Conservation (phyloP, 192 early-diverging fungal genomes). For the Mortierella antarctica region DNA sequence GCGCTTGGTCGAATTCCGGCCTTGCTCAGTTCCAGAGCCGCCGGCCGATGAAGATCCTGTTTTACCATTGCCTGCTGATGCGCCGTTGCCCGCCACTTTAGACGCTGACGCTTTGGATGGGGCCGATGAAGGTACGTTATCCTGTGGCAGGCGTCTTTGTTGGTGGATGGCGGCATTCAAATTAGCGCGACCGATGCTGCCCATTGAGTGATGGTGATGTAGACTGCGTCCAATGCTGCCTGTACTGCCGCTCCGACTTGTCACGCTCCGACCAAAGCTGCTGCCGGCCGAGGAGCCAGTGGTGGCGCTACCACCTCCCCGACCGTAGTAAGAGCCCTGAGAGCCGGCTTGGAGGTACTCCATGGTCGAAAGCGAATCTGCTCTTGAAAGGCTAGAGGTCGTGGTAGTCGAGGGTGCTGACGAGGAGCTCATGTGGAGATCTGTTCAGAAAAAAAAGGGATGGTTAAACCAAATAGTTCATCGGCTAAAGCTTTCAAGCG, state of each 20-base stretch:
- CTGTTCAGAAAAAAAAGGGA: constrained; percentile 8
- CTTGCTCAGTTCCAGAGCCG: constrained; percentile 37
- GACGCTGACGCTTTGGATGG: not conserved
- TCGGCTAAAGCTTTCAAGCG: not conserved
- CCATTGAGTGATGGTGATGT: constrained; percentile 16
- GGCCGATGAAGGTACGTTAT: not conserved
- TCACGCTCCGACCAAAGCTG: constrained; percentile 26
- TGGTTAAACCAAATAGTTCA: not conserved
- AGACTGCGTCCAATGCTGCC: constrained; percentile 15
- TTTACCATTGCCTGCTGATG: not conserved
- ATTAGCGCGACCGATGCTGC: constrained; percentile 30
- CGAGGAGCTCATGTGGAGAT: constrained; percentile 45
- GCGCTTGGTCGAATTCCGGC: constrained; percentile 70
- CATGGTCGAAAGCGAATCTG: constrained; percentile 44
- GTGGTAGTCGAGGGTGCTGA: constrained; percentile 41
- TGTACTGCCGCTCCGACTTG: constrained; percentile 9
- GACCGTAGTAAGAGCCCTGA: not conserved
- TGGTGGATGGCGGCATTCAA: constrained; percentile 32
- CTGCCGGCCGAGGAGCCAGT: constrained; percentile 23
- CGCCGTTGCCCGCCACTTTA: not conserved
- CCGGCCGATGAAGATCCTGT: constrained; percentile 8
- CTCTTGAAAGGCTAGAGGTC: constrained; percentile 41
- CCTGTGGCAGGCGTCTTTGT: constrained; percentile 13
- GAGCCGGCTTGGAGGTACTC: constrained; percentile 32
- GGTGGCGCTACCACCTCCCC: constrained; percentile 17